Evolutionary conservation across 106 monocot species (phyloP).

Genomic region (Posidonia australis): DNA sequence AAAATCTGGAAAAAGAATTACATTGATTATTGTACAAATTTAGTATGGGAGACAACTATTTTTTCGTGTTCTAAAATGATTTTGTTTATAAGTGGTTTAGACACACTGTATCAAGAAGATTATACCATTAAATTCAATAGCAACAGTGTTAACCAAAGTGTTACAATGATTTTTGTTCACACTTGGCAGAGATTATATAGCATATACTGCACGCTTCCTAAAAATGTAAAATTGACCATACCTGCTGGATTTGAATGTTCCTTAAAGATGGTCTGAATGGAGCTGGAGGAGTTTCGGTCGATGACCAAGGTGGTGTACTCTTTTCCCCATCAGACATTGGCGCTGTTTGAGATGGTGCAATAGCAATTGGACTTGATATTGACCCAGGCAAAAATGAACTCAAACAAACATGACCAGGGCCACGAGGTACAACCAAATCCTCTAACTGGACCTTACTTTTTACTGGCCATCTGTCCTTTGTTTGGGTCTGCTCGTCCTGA

Average conservation of each 20-base stretch:
- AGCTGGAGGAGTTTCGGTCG: slow-evolving; percentile 51
- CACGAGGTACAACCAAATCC: slow-evolving; percentile 17
- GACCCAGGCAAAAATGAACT: slow-evolving; percentile 35
- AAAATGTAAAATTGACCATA: slow-evolving; percentile 11
- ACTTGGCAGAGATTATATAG: too few species aligned
- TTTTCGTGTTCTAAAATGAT: too few species aligned
- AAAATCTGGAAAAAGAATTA: too few species aligned
- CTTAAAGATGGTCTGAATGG: slow-evolving; percentile 55
- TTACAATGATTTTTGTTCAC: too few species aligned
- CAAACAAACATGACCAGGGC: slow-evolving; percentile 28
- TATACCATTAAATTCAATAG: background rate
- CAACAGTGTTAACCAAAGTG: background rate
- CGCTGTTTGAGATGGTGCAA: slow-evolving; percentile 19
- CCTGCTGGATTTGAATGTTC: slow-evolving; percentile 98
- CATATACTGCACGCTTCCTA: too few species aligned
- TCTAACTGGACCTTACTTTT: slow-evolving; percentile 15
- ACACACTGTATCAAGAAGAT: too few species aligned
- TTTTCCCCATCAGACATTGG: slow-evolving; percentile 49
- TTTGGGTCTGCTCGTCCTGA: slow-evolving; percentile 82
- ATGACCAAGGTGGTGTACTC: slow-evolving; percentile 79
- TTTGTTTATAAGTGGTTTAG: too few species aligned
- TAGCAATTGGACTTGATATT: slow-evolving; percentile 41
- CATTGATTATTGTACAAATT: too few species aligned
- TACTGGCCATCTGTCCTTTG: background rate
- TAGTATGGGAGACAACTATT: too few species aligned